A percentile compares a stretch with the other conserved stretches of the same genome.
phyloP scores from a whole-genome alignment of 1,139 yeast genomes.

The Arxiozyma slooffiae region DNA sequence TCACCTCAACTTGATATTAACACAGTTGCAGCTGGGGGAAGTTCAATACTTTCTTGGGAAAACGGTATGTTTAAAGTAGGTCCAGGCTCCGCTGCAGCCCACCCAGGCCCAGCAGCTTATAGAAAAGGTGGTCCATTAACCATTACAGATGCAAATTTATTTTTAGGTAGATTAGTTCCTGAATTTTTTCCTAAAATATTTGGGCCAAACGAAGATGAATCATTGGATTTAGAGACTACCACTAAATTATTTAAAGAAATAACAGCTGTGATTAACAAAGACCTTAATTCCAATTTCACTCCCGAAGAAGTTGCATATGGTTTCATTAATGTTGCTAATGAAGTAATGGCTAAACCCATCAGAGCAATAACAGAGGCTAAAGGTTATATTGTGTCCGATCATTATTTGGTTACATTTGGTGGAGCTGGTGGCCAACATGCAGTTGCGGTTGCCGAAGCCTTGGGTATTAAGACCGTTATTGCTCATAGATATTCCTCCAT shows the following conservation, averaged over 20 bases:
- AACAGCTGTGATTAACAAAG: slow-evolving; percentile 37
- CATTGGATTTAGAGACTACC: slow-evolving; percentile 39
- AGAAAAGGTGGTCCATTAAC: slow-evolving; percentile 52
- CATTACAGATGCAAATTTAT: slow-evolving; percentile 48
- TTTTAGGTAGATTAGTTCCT: slow-evolving; percentile 45
- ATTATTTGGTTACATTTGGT: slow-evolving; percentile 45
- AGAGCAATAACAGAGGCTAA: slow-evolving; percentile 47
- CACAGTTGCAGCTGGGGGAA: slow-evolving; percentile 58
- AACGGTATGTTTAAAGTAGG: slow-evolving; percentile 51
- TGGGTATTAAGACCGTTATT: slow-evolving; percentile 39
- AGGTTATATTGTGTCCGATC: slow-evolving; percentile 39
- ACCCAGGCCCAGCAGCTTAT: slow-evolving; percentile 55
- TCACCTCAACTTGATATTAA: slow-evolving; percentile 50
- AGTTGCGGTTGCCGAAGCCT: slow-evolving; percentile 40
- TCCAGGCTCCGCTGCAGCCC: slow-evolving; percentile 53
- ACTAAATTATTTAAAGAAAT: slow-evolving; percentile 34
- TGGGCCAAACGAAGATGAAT: slow-evolving; percentile 47
- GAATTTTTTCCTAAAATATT: slow-evolving; percentile 49
- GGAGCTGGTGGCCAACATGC: slow-evolving; percentile 57
- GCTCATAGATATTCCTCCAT: slow-evolving; percentile 47
- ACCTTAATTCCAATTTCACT: slow-evolving; percentile 29
- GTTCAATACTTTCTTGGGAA: slow-evolving; percentile 43
- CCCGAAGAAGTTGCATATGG: slow-evolving; percentile 45
- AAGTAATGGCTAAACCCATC: slow-evolving; percentile 48
- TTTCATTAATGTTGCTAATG: slow-evolving; percentile 45